These are phyloP conservation scores for Isochrysis galbana DNA, from an alignment of 78 protist species.

Conservation along the genomic window DNA sequence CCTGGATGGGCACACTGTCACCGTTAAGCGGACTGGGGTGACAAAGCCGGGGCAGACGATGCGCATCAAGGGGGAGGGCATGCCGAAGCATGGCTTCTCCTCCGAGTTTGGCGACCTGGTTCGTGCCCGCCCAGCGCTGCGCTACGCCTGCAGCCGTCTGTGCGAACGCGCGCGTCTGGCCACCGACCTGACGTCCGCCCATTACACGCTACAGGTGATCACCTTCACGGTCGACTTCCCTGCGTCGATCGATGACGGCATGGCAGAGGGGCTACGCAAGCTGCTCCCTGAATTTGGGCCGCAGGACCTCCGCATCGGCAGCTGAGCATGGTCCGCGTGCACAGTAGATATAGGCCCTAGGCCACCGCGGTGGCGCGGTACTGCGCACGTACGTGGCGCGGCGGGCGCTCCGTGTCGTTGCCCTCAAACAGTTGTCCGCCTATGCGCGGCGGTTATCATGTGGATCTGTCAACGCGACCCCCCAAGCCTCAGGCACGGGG, in stretches of 20 bases:
- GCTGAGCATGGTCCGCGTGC: too few species aligned
- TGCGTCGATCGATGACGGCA: not conserved
- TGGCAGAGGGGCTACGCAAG: not conserved
- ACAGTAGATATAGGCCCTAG: too few species aligned
- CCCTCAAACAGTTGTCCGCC: too few species aligned
- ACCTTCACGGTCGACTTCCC: constrained; percentile 20
- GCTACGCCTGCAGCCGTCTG: not conserved
- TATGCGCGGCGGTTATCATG: too few species aligned
- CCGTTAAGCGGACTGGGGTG: not conserved
- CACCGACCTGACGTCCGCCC: not conserved
- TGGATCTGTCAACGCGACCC: too few species aligned
- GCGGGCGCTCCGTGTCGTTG: too few species aligned
- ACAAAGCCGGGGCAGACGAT: not conserved
- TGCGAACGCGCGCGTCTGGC: not conserved
- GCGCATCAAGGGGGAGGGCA: not conserved
- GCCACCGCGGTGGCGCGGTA: too few species aligned
- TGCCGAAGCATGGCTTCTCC: constrained; percentile 9
- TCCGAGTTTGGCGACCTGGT: constrained; percentile 4
- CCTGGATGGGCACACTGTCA: constrained; percentile 26
- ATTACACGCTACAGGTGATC: not conserved
- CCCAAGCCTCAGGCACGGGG: too few species aligned
- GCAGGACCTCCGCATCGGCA: too few species aligned
- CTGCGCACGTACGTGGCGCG: too few species aligned
- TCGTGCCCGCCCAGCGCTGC: not conserved
- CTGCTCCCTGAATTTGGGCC: not conserved